Evolutionary conservation across 345 rosid genomes (phyloP), one percentile per base, ranked within the genome.

Genomic region (Sisymbrium irio): DNA sequence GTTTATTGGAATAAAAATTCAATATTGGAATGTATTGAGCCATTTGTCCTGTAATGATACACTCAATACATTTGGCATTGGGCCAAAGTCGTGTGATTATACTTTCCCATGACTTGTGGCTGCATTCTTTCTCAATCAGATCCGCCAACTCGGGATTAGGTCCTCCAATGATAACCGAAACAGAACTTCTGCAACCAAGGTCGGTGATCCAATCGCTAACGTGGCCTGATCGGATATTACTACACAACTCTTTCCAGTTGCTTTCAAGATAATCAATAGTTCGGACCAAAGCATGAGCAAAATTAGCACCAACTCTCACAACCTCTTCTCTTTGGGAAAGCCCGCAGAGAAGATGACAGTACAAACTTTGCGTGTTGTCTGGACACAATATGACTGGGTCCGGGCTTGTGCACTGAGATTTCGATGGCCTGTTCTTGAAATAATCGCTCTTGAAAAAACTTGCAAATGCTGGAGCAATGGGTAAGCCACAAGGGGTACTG

Each of bases 91-190:
- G 10, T 53, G 59, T 6, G 59, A 53, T 53, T 53, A 53, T 53
- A 55, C 61, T 39, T 32, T 55, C 61, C 61, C 61, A 55, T 55
- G 61, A 55, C 61, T 15, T 30, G 6, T 55, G 61, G 61, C 61
- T 30, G 20, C 61, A 55, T 30, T 55, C 61, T 30, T 55, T 19
- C 30, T 55, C 61, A 55, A 55, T 32, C 20, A 55, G 20, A 55
- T 55, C 61, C 5, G 61, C 61, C 12, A 55, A n/a, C 6, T 30
- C 20, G 4, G 61, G 61, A 30, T 30, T 55, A 30, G 61, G 39
- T 55, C 61, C 37, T 30, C 39, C 20, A 5, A 55, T 55, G 8
- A 55, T 8, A 9, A 15, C 19, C 18, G 39, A 55, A 55, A 55
- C 61, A 30, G 61, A 55, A 10, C 39, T 53, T 27, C 36, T 27